A percentile compares a stretch with the other conserved stretches of the same genome.
phyloP scores from a whole-genome alignment of 768 basidiomycete genomes.

The Lactarius vividus region DNA sequence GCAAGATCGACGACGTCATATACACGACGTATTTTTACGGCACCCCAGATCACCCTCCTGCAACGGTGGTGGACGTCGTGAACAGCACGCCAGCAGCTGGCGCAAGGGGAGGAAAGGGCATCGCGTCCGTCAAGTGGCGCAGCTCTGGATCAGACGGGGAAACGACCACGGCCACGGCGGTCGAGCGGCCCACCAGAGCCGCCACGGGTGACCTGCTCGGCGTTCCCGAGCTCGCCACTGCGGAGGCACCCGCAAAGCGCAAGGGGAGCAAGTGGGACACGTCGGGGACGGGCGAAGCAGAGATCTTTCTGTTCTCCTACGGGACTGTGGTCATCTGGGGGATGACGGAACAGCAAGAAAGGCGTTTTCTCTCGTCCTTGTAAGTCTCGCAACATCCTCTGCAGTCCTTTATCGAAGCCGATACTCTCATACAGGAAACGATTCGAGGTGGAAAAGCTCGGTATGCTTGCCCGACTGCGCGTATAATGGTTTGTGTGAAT shows the following conservation, averaged over 20 bases:
- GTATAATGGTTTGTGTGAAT: not conserved
- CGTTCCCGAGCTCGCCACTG: constrained; percentile 55
- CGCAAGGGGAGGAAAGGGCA: constrained; percentile 5
- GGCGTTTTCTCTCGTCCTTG: constrained; percentile 87
- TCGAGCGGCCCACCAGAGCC: constrained; percentile 25
- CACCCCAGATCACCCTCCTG: constrained; percentile 33
- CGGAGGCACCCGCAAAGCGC: constrained; percentile 41
- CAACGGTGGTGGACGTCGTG: constrained; percentile 22
- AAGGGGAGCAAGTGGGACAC: constrained; percentile 62
- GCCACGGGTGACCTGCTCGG: constrained; percentile 71
- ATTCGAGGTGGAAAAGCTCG: constrained; percentile 88
- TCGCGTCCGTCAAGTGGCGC: constrained; percentile 31
- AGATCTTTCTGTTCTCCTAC: constrained; percentile 92
- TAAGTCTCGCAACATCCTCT: constrained; percentile 41
- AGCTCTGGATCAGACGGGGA: constrained; percentile 29
- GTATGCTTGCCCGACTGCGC: constrained; percentile 41
- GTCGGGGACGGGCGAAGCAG: constrained; percentile 60
- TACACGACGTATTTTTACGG: constrained; percentile 91
- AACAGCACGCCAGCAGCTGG: constrained; percentile 26
- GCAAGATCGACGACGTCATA: constrained; percentile 87
- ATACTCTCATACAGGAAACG: constrained; percentile 60
- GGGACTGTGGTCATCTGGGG: constrained; percentile 98
- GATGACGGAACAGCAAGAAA: constrained; percentile 92
- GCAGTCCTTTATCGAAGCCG: constrained; percentile 1
- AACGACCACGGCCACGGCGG: constrained; percentile 24